Base-by-base conservation (phyloP, 169 alveolate species). In the Eimeria zaria region DNA sequence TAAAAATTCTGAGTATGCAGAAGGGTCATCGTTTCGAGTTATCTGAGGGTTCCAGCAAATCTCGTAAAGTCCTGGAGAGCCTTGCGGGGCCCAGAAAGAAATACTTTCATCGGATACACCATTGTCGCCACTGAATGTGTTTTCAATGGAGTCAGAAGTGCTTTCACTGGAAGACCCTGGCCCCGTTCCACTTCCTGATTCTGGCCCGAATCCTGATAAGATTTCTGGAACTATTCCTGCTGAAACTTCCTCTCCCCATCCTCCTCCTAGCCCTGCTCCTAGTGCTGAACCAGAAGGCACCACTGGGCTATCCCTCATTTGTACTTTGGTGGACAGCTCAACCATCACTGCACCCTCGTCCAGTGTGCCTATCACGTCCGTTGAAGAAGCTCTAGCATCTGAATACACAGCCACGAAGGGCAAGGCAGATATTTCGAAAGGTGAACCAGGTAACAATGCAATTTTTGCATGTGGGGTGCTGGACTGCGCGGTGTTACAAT, bases 31-130 rank as follows among this genome's bases (percentile, higher is more conserved):
- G 78, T 55, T 64, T 39, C 53, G 76, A 36, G 53, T n/a, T 30
- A 39, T 46, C 1, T 64, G 89, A 30, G 96, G 89, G 46, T 93
- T 93, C 96, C 96, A 93, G 88, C 96, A 93, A 27, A 93, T 60
- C 60, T 83, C 69, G 55, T 81, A 93, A 46, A 93, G 41, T 12
- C 92, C 81, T 24, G 96, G 83, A 3, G 46, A 33, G 30, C 62
- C 96, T 16, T n/a, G 64, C 1, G 94, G 89, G 36, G 88, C 80
- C 74, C 76, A 60, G 62, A 93, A 55, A 30, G 84, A n/a, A 46
- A 93, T 83, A 27, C 83, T 87, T 11, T 87, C 81, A 48, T 87
- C 93, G 33, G 91, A 83, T 0, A 53, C 51, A 51, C 39, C 46
- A 36, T 12, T 20, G 48, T 53, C 22, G 14, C 55, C 41, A 30